These are phyloP conservation scores for Diplodia seriata DNA, from an alignment of 2,329 filamentous ascomycete species.

Conservation along the genomic window DNA sequence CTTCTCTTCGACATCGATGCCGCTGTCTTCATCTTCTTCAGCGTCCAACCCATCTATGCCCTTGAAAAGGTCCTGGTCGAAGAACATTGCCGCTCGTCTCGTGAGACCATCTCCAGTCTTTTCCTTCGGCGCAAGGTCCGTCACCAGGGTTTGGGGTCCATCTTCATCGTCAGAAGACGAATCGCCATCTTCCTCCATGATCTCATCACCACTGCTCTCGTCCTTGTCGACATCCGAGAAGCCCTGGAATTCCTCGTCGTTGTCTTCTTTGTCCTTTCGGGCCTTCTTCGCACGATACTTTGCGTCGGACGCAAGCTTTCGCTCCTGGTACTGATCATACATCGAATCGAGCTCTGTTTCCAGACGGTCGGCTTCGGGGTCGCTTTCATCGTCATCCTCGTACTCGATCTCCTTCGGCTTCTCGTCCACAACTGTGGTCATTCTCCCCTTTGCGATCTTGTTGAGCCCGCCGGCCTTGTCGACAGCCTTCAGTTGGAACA, in stretches of 20 bases:
- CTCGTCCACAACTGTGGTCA: slow-evolving; percentile 67
- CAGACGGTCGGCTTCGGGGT: slow-evolving; percentile 81
- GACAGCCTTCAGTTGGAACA: slow-evolving; percentile 84
- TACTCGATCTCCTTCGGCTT: slow-evolving; percentile 52
- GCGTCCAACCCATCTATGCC: slow-evolving; percentile 71
- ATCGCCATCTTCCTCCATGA: slow-evolving; percentile 67
- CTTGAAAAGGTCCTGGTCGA: slow-evolving; percentile 93
- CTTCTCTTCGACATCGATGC: slow-evolving; percentile 48
- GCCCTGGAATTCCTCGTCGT: slow-evolving; percentile 81
- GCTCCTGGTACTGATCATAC: slow-evolving; percentile 85
- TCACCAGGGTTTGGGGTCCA: slow-evolving; percentile 61
- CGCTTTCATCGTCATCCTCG: slow-evolving; percentile 66
- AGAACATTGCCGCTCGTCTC: slow-evolving; percentile 85
- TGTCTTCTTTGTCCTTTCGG: slow-evolving; percentile 80
- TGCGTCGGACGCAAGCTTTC: slow-evolving; percentile 78
- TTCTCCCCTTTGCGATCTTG: slow-evolving; percentile 77
- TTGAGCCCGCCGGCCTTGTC: slow-evolving; percentile 76
- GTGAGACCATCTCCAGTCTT: slow-evolving; percentile 70
- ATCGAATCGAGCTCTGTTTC: slow-evolving; percentile 85
- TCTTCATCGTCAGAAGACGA: slow-evolving; percentile 65
- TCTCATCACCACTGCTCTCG: slow-evolving; percentile 63
- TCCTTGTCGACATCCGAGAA: slow-evolving; percentile 71
- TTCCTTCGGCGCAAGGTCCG: slow-evolving; percentile 65
- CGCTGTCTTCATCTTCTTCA: slow-evolving; percentile 54
- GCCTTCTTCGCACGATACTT: slow-evolving; percentile 92